Evolutionary conservation across 495 filamentous ascomycete species (phyloP), one percentile per base, ranked within the genome.

Genomic region (Penicillium desertorum): DNA sequence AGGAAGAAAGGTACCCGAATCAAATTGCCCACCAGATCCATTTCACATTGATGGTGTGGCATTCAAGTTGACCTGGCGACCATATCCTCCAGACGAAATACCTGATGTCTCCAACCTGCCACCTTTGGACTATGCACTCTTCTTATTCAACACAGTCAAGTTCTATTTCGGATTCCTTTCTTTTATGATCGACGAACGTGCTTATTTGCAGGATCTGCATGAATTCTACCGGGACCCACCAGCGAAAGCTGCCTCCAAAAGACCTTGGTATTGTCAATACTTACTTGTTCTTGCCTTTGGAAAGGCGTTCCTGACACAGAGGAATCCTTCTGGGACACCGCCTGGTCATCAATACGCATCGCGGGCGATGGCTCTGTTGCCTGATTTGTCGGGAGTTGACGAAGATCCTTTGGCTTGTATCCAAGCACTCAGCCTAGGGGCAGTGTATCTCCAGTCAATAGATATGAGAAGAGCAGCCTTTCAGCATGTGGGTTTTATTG

Each of bases 221-320:
- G 68, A 72, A 27, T 69, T 74, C 16, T 71, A 76, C 43, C 59
- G 59, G 32, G 37, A 65, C 22, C 63, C 70, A 25, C 37, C 54
- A 12, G 57, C 56, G 1, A 72, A 67, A 30, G 67, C 61, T 7
- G 47, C 63, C 4, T 62, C 62, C 4, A 61, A 67, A 1, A 65
- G 69, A 43, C 59, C 71, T 36, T 76, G 71, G 73, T 73, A 68
- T 49, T 63, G 67, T 20, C 71, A 76, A 47, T 75, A 72, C 46
- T 66, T 76, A 29, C 65, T 76, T 29, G 68, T 76, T 17, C 67
- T 76, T 11, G 73, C 73, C 3, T 73, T 76, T 58, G 73, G 73
- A 12, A 76, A 76, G 46, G 72, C 70, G 12, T 76, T 76, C 25
- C 50, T 73, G 23, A 66, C 67, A 9, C 61, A 66, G 4, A 65